A percentile compares a stretch with the other conserved stretches of the same genome.
Evolutionary conservation across 2,329 filamentous ascomycete genomes (phyloP).

Genomic region (Paecilomyces sp.): DNA sequence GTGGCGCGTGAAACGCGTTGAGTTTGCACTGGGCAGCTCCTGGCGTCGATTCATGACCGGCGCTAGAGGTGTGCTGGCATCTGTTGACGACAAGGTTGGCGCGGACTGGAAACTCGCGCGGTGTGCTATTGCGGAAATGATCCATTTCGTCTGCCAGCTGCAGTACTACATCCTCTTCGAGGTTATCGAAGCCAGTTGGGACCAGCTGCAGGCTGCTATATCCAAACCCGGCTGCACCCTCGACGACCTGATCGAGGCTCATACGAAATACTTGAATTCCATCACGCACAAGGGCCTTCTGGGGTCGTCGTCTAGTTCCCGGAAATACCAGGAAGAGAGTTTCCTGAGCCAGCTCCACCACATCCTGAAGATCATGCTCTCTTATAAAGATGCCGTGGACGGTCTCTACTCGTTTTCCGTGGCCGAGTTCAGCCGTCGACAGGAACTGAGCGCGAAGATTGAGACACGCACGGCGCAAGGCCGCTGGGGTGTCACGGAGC

Average conservation of each 20-base stretch:
- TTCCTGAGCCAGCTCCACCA: constrained; percentile 91
- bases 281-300: constrained; percentile 96
- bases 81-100: constrained; percentile 63
- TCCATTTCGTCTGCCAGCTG: constrained; percentile 93
- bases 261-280: constrained; percentile 81
- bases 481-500: constrained; percentile 57
- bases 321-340: constrained; percentile 57
- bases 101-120: constrained; percentile 85
- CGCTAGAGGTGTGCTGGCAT: constrained; percentile 79
- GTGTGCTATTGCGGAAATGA: constrained; percentile 91
- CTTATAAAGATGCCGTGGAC: constrained; percentile 88
- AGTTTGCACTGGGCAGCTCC: constrained; percentile 82
- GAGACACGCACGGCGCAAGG: constrained; percentile 60
- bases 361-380: constrained; percentile 86
- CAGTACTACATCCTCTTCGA: constrained; percentile 99
- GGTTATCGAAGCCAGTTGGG: constrained; percentile 95
- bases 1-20: constrained; percentile 95
- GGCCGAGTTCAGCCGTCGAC: constrained; percentile 85
- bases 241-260: constrained; percentile 89
- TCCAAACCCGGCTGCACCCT: constrained; percentile 81
- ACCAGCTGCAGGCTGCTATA: constrained; percentile 75
- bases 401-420: constrained; percentile 92
- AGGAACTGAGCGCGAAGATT: constrained; percentile 71
- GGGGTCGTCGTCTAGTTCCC: constrained; percentile 47
- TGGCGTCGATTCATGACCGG: constrained; percentile 97